Evolutionary conservation across 192 early-diverging fungal genomes (phyloP).

Genomic region (Entomortierella chlamydospora): DNA sequence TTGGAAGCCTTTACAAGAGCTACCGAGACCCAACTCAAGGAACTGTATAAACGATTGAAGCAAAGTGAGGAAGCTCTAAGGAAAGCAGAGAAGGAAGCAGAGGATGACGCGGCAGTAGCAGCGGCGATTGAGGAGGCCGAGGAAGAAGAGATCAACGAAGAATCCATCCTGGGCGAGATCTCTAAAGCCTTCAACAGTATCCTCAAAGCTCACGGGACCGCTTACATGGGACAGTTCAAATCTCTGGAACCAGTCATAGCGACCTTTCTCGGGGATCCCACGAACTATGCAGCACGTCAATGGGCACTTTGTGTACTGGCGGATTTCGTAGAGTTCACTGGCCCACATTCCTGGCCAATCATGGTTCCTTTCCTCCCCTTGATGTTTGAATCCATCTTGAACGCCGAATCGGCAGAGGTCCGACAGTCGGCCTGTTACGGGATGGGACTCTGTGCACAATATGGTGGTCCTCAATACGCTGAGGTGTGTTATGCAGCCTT

Average conservation of each 20-base stretch:
- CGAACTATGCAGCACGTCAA: conserved; percentile 76
- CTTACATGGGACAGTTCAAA: conserved; percentile 85
- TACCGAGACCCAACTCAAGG: conserved; percentile 76
- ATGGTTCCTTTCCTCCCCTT: conserved; percentile 74
- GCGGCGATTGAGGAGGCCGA: conserved; percentile 16
- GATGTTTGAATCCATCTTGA: conserved; percentile 64
- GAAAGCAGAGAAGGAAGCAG: conserved; percentile 83
- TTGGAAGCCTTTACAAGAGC: conserved; percentile 76
- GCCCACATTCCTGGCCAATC: conserved; percentile 75
- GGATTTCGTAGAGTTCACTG: conserved; percentile 94
- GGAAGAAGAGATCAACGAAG: conserved; percentile 83
- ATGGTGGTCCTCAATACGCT: conserved; percentile 85
- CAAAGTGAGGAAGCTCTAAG: conserved; percentile 71
- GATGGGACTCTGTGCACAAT: conserved; percentile 88
- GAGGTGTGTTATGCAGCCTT: conserved; percentile 80
- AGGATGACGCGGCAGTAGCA: conserved; percentile 86
- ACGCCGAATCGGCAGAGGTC: conserved; percentile 70
- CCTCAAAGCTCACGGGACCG: conserved; percentile 76
- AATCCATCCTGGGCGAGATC: conserved; percentile 84
- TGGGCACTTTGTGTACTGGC: conserved; percentile 93
- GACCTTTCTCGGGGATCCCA: conserved; percentile 67
- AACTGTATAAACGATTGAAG: conserved; percentile 76
- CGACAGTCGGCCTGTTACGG: conserved; percentile 95
- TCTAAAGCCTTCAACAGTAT: conserved; percentile 82
- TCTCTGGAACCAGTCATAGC: conserved; percentile 77